Evolutionary conservation across 176 grass and related monocot species (phyloP), one percentile per base, ranked within the genome.

Genomic region (Musa itinerans): DNA sequence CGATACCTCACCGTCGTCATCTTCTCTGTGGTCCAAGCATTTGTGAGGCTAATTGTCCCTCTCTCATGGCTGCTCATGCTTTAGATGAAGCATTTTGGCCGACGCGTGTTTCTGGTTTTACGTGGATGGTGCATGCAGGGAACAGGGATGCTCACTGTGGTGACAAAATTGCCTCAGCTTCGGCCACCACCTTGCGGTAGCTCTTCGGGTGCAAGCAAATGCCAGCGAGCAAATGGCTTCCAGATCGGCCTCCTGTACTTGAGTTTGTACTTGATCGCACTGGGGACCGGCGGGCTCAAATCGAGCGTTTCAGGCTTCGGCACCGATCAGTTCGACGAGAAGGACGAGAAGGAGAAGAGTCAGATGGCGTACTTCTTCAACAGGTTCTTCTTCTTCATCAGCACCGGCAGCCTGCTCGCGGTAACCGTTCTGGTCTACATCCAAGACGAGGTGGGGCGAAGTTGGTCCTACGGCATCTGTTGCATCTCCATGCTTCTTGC

Each of bases 401-500:
- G 81, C 76, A 63, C 75, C 9, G 92, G 92, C 76, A 88, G 85
- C 55, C 83, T 96, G 53, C 73, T 90, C 21, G 88, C 92, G 2
- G 92, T 96, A 56, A 96, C 92, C 20, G 81, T 90, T 27, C 76
- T 96, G 19, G 92, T 96, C 64, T 96, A 96, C 86, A 73, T 96
- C 78, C 92, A 96, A 71, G 92, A 96, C 52, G 83, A 88, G 75
- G 88, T 96, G 9, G 81, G 88, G 25, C 78, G 92, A 25, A 90
- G 92, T 83, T 96, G 88, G 92, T 88, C 92, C 17, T 96, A 96
- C n/a, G 88, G 81, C 51, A 88, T 96, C 76, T 96, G 92, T 69
- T 67, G 88, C 74, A 71, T 76, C 83, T 80, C 85, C 81, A 96
- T 96, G 92, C 50, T 86, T 52, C 24, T 53, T 50, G 85, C 88